Conservation (phyloP, 805 yeast species). For the Wickerhamiella hasegawae region DNA sequence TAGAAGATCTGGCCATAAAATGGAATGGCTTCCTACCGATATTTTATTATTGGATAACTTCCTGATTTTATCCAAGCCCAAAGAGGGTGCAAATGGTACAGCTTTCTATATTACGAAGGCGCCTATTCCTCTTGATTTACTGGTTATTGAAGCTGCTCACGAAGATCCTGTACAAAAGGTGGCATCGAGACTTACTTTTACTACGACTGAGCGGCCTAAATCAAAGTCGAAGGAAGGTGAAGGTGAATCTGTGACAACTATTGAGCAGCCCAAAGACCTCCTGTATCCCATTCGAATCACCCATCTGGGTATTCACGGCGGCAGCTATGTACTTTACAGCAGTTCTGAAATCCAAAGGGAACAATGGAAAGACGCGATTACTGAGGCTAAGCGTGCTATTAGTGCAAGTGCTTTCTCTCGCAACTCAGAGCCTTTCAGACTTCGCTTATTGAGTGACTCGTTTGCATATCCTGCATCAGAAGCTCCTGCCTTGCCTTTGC, state of each 20-base stretch:
- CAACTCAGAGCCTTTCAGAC: constrained; percentile 36
- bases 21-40: constrained; percentile 35
- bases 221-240: background rate
- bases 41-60: constrained; percentile 57
- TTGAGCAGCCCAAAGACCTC: constrained; percentile 10
- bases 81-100: constrained; percentile 21
- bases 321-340: constrained; percentile 20
- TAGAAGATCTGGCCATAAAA: constrained; percentile 48
- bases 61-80: constrained; percentile 26
- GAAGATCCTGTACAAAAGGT: constrained; percentile 21
- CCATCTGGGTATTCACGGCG: constrained; percentile 21
- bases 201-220: constrained; percentile 1
- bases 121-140: constrained; percentile 30
- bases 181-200: constrained; percentile 12
- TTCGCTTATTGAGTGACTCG: constrained; percentile 38
- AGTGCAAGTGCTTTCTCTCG: constrained; percentile 21
- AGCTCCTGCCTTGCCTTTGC: constrained; percentile 24
- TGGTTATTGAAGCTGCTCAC: constrained; percentile 40
- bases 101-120: constrained; percentile 21
- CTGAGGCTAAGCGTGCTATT: constrained; percentile 29
- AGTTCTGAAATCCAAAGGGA: constrained; percentile 29
- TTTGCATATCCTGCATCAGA: constrained; percentile 50
- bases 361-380: constrained; percentile 40
- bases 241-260: background rate
- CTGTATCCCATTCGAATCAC: constrained; percentile 22